Percentiles rank a stretch among this genome's conserved stretches.
These are phyloP conservation scores for Acer yangbiense DNA, from an alignment of 345 rosid genomes.

Conservation along the genomic window DNA sequence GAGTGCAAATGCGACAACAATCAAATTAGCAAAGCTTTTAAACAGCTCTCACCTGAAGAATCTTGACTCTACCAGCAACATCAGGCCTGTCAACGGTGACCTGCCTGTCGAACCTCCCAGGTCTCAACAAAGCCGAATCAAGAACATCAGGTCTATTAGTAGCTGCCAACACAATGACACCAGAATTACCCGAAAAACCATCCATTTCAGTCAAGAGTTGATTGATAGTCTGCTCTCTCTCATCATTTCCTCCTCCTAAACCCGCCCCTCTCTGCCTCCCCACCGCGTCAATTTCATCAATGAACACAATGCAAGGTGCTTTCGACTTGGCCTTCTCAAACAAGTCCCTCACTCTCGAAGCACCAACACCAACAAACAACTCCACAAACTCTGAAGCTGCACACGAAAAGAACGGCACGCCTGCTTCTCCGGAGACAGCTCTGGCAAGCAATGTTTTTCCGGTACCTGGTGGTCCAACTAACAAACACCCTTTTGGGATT, in stretches of 20 bases:
- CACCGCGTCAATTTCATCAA: constrained; percentile 92
- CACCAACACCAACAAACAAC: constrained; percentile 87
- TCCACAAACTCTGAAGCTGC: constrained; percentile 86
- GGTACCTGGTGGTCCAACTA: constrained; percentile 84
- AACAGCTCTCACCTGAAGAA: constrained; percentile 66
- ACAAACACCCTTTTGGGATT: constrained; percentile 79
- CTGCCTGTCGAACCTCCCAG: constrained; percentile 88
- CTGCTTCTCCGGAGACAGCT: constrained; percentile 91
- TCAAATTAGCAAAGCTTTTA: not conserved
- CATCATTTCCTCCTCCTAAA: constrained; percentile 91
- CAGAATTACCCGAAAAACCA: constrained; percentile 83
- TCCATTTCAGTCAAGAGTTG: constrained; percentile 93
- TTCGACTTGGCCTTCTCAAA: constrained; percentile 83
- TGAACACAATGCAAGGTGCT: constrained; percentile 82
- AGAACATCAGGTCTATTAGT: constrained; percentile 89
- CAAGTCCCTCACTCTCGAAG: constrained; percentile 87
- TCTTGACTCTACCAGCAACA: constrained; percentile 90
- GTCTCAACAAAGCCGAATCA: constrained; percentile 78
- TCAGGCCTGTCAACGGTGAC: constrained; percentile 93
- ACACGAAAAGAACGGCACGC: constrained; percentile 80
- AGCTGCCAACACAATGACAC: constrained; percentile 92
- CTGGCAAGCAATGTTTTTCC: constrained; percentile 86
- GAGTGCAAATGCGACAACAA: not conserved
- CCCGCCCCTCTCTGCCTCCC: constrained; percentile 98
- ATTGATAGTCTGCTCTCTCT: constrained; percentile 89